Base-by-base conservation (phyloP, 148 eudicot genomes). In the Chenopodium quinoa region DNA sequence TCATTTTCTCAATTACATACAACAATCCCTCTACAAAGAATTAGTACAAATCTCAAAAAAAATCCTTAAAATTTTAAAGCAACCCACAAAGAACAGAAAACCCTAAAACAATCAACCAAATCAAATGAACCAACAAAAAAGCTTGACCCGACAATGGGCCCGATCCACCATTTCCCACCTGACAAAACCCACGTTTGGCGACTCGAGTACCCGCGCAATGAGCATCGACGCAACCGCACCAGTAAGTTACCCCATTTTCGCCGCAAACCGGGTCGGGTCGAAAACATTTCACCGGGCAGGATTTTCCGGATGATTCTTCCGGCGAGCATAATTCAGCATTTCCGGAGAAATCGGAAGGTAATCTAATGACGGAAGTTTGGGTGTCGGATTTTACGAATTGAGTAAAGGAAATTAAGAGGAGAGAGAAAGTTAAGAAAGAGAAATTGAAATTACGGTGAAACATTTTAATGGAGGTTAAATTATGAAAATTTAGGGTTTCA, bases 161-260 rank as follows among this genome's bases (percentile, higher is more conserved):
- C 73, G 89, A 84, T 1, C 93, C 93, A 3, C 94, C 93, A 80
- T 80, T 90, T 4, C 90, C 93, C 46, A 92, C 91, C 84, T 93
- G 92, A 60, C 99, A 96, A 27, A 82, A 92, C 68, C 99, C 99
- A 13, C 79, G 7, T 71, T 91, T 93, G 11, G 75, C 89, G 14
- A 96, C 98, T 2, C 87, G 85, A 7, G 86, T 77, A 12, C 97
- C 97, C 6, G 93, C 91, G 19, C 99, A 96, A 29, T 60, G 83
- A 4, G 99, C 99, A 50, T 95, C 98, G 0, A 88, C 77, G 83
- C 99, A 95, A 37, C 99, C 99, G 83, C 99, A 95, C 99, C 99
- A 95, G 85, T 93, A 93, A 0, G 98, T 95, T 14, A 93, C 92
- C 46, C 94, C 97, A 29, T 93, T 90, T 5, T 80, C 92, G 37